A percentile compares a stretch with the other conserved stretches of the same genome.
phyloP scores from a whole-genome alignment of 2,329 filamentous ascomycete genomes.

The Fusarium graminum region DNA sequence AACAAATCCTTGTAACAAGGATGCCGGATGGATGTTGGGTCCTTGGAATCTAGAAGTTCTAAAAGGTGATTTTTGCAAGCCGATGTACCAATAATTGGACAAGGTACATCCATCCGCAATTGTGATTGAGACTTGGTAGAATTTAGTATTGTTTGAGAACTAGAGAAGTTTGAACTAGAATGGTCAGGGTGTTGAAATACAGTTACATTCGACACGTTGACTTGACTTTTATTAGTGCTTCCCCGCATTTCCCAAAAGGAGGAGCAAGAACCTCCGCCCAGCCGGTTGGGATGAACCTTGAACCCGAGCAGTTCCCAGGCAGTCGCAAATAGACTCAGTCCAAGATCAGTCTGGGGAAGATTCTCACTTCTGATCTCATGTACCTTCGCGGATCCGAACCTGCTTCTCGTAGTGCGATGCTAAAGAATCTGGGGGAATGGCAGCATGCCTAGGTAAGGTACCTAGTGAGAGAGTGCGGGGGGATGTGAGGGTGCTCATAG shows the following conservation, averaged over 20 bases:
- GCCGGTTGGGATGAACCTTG: conserved; percentile 46
- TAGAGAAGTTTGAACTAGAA: neutral
- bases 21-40: conserved; percentile 20
- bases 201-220: neutral
- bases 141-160: conserved; percentile 1
- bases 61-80: conserved; percentile 6
- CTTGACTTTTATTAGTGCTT: conserved; percentile 21
- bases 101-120: conserved; percentile 41
- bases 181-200: conserved; percentile 8
- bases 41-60: conserved; percentile 17
- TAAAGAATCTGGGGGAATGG: conserved; percentile 36
- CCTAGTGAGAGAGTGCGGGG: conserved; percentile 37
- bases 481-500: conserved; percentile 25
- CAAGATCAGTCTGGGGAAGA: conserved; percentile 38
- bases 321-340: conserved; percentile 23
- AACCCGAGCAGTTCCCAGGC: conserved; percentile 32
- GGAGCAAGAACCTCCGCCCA: conserved; percentile 39
- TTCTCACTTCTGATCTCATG: conserved; percentile 30
- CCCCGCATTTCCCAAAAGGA: conserved; percentile 44
- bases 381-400: conserved; percentile 43
- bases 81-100: conserved; percentile 12
- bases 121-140: conserved; percentile 10
- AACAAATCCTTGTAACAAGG: conserved; percentile 34
- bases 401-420: conserved; percentile 39
- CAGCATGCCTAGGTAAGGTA: conserved; percentile 1